phyloP scores from a whole-genome alignment of 108 stramenopile species.

The Nitzschia sp. region DNA sequence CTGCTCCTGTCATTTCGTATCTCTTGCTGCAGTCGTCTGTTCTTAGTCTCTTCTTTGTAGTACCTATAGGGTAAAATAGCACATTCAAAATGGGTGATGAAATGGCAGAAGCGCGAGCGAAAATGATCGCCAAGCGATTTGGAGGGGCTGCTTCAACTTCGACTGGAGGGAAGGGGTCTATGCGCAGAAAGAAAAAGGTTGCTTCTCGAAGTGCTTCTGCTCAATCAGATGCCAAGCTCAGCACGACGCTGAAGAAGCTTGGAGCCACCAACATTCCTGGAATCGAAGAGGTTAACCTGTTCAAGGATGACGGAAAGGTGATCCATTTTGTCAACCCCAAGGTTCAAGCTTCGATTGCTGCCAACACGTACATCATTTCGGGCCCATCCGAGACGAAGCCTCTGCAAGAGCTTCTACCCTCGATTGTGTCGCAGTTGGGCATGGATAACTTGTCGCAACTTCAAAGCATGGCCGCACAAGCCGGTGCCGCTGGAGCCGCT shows the following conservation, averaged over 20 bases:
- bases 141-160: conserved; percentile 69
- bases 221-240: conserved; percentile 94
- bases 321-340: conserved; percentile 95
- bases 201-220: conserved; percentile 78
- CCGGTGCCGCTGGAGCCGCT: conserved; percentile 56
- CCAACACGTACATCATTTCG: conserved; percentile 97
- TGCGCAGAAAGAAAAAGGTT: conserved; percentile 94
- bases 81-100: conserved; percentile 63
- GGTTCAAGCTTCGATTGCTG: conserved; percentile 94
- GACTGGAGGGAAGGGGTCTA: conserved; percentile 92
- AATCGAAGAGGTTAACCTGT: conserved; percentile 98
- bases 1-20: background rate
- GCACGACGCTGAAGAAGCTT: conserved; percentile 92
- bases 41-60: background rate
- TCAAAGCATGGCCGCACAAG: conserved; percentile 67
- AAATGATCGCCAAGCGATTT: conserved; percentile 94
- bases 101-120: conserved; percentile 77
- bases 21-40: conserved; percentile 1
- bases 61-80: background rate
- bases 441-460: conserved; percentile 90
- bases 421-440: conserved; percentile 95
- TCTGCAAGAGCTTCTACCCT: conserved; percentile 93
- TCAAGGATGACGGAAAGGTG: conserved; percentile 97
- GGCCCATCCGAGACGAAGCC: conserved; percentile 92
- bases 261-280: conserved; percentile 97